Percentiles rank a stretch among this genome's conserved stretches.
These are phyloP conservation scores for Sanghuangporus weigelae DNA, from an alignment of 1,284 basidiomycete species.

Conservation along the genomic window DNA sequence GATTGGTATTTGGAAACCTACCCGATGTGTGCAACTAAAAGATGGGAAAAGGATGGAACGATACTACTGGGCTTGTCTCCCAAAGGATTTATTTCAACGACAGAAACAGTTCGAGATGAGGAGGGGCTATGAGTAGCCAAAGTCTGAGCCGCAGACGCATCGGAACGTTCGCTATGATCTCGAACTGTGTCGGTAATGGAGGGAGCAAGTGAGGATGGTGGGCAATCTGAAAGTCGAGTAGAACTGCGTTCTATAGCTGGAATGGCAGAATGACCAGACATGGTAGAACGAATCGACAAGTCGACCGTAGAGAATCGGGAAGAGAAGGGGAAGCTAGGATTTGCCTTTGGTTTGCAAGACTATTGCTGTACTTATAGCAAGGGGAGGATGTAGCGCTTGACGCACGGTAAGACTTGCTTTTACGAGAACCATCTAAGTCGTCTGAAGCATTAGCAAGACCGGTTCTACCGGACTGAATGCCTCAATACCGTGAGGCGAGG, in stretches of 20 bases:
- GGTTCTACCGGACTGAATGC: constrained; percentile 12
- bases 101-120: constrained; percentile 11
- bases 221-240: background rate
- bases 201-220: background rate
- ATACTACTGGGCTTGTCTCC: background rate
- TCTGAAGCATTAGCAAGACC: constrained; percentile 10
- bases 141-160: background rate
- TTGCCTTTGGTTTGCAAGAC: background rate
- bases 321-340: constrained; percentile 5
- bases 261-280: background rate
- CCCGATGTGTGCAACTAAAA: constrained; percentile 30
- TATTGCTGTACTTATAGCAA: constrained; percentile 9
- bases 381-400: constrained; percentile 5
- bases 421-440: constrained; percentile 1
- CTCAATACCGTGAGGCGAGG: constrained; percentile 8
- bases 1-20: constrained; percentile 19
- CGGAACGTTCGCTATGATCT: background rate
- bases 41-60: constrained; percentile 21
- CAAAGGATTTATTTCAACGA: background rate
- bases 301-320: background rate
- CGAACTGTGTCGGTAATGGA: background rate
- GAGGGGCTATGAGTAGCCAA: constrained; percentile 1
- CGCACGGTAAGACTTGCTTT: background rate
- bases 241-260: background rate
- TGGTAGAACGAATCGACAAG: background rate